Evolutionary conservation across 129 eudicot species (phyloP), one percentile per base, ranked within the genome.

Genomic region (Arctium lappa): DNA sequence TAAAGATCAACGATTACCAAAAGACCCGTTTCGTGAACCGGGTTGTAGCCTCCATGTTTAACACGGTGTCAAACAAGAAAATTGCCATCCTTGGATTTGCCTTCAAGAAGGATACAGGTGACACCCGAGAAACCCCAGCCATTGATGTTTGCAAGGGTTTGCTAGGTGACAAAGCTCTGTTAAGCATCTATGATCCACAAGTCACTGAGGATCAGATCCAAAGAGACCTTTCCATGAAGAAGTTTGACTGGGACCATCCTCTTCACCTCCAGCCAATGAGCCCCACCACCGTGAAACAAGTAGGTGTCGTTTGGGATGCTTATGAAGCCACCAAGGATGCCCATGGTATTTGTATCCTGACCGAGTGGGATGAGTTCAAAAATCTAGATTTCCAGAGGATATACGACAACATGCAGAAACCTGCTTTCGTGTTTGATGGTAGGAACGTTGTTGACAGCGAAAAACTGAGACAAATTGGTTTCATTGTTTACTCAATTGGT

Each of bases 211-310:
- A 93, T 74, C 98, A 93, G 85, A 93, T 93, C 87, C 97, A 90
- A 44, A 83, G 97, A 78, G 98, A 93, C 66, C 94, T 93, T 16
- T 82, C 97, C 2, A 87, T 93, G 94, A 93, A 91, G 83, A 89
- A 91, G 83, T 93, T 91, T 76, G 97, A 91, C 81, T 93, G 98
- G 98, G 98, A 93, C 79, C 97, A 93, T 39, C 98, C 98, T 2
- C 91, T 91, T 80, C 98, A 93, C 79, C 98, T 93, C 80, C 98
- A 93, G 90, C 98, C 97, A 30, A 91, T 88, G 93, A 93, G 94
- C 84, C 98, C 97, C 42, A 85, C 98, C n/a, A 87, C 97, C 1
- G 93, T 89, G 71, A 91, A 91, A 85, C 91, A 93, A 89, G 97
- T 91, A 33, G 91, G 87, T 18, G 85, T 83, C 15, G 98, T 89